Percentiles rank a stretch among this genome's conserved stretches.
Conservation (phyloP, 2,329 filamentous ascomycete species). For the Fusarium cicatricum region DNA sequence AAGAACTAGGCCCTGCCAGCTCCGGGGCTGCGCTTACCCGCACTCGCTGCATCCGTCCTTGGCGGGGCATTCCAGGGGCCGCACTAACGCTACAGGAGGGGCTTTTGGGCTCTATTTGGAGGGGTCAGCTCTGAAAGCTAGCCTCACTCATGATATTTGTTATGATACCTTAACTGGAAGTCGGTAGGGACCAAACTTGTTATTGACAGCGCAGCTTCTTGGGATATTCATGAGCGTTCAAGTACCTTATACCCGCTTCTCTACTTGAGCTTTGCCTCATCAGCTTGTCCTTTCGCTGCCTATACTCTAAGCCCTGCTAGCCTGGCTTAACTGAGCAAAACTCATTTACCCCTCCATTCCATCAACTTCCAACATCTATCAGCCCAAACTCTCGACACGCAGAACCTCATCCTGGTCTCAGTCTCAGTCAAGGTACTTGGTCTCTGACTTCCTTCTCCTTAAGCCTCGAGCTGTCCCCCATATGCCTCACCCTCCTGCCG, state of each 20-base stretch:
- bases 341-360: constrained; percentile 24
- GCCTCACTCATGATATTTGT: background rate
- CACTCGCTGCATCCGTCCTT: background rate
- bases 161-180: constrained; percentile 1
- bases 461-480: constrained; percentile 2
- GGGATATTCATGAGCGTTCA: background rate
- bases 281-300: background rate
- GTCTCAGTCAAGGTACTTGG: no score
- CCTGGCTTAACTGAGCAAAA: background rate
- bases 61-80: constrained; percentile 7
- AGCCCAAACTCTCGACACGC: background rate
- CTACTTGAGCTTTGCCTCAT: constrained; percentile 2
- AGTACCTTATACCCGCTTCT: background rate
- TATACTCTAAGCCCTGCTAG: constrained; percentile 13
- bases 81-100: no score
- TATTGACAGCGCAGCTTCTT: no score
- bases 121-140: constrained; percentile 1
- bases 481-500: constrained; percentile 39
- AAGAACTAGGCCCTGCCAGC: no score
- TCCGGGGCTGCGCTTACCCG: no score
- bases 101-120: background rate
- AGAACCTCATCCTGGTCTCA: constrained; percentile 1
- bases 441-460: constrained; percentile 1
- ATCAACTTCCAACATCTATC: constrained; percentile 8
- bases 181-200: no score